Conservation (phyloP, 208 protist genomes). For the Acanthamoeba castellanii region DNA sequence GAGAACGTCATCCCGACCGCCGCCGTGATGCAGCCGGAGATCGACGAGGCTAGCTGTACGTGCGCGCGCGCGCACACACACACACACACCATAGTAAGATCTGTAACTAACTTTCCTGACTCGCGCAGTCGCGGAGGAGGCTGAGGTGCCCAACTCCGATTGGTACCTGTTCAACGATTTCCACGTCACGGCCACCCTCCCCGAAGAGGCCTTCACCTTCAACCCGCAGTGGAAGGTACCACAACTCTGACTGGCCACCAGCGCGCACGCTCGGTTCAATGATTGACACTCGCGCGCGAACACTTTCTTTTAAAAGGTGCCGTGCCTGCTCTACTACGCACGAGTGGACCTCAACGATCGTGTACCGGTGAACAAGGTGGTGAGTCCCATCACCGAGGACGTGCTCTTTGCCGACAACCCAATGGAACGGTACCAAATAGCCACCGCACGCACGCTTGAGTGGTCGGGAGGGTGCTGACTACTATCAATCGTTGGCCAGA, state of each 20-base stretch:
- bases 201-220: conserved; percentile 82
- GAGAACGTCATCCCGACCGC: conserved; percentile 46
- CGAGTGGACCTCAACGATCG: conserved; percentile 42
- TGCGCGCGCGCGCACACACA: background rate
- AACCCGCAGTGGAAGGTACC: conserved; percentile 83
- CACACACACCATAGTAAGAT: background rate
- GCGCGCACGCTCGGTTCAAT: background rate
- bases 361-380: background rate
- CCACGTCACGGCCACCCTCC: conserved; percentile 73
- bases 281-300: background rate
- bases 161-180: conserved; percentile 90
- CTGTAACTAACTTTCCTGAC: background rate
- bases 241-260: background rate
- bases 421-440: background rate
- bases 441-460: background rate
- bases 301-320: background rate
- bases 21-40: conserved; percentile 11
- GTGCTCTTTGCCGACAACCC: conserved; percentile 74
- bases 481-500: background rate
- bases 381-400: conserved; percentile 80
- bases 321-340: conserved; percentile 74
- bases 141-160: background rate
- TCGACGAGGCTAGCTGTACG: conserved; percentile 20
- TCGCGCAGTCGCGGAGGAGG: conserved; percentile 32
- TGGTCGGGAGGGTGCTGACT: no score